These are phyloP conservation scores for Aechmea fasciata DNA, from an alignment of 176 grass and related monocot species.

Conservation along the genomic window DNA sequence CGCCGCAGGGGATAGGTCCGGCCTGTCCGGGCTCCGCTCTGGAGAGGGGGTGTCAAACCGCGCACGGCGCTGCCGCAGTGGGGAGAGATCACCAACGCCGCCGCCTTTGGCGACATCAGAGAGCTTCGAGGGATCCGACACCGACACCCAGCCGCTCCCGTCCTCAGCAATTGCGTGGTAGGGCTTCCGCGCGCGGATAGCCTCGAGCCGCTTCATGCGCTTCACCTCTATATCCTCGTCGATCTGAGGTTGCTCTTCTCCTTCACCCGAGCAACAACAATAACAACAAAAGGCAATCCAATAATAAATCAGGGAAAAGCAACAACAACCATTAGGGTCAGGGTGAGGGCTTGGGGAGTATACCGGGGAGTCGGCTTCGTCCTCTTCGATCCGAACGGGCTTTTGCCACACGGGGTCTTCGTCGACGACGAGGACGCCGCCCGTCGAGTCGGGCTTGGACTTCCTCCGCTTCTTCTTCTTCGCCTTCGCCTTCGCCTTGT, in stretches of 20 bases:
- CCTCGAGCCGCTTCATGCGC: slow-evolving; percentile 75
- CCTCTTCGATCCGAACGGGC: slow-evolving; percentile 66
- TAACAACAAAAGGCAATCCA: neutral
- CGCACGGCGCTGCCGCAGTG: slow-evolving; percentile 17
- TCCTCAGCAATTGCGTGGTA: slow-evolving; percentile 75
- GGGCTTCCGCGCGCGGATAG: slow-evolving; percentile 47
- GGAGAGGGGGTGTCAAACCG: slow-evolving; percentile 31
- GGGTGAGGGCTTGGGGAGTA: neutral
- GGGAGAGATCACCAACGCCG: slow-evolving; percentile 13
- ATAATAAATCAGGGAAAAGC: neutral
- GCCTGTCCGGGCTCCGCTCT: neutral
- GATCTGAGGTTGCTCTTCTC: slow-evolving; percentile 59
- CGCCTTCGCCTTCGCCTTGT: slow-evolving; percentile 42
- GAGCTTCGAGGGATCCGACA: slow-evolving; percentile 7
- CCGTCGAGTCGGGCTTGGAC: slow-evolving; percentile 32
- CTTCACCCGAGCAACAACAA: slow-evolving; percentile 23
- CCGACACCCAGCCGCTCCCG: slow-evolving; percentile 68
- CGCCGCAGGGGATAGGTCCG: slow-evolving; percentile 36
- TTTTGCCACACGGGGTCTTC: slow-evolving; percentile 98
- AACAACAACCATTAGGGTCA: neutral
- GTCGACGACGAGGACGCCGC: slow-evolving; percentile 77
- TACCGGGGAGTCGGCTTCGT: slow-evolving; percentile 47
- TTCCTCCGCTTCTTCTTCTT: slow-evolving; percentile 85
- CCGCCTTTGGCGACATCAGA: slow-evolving; percentile 8
- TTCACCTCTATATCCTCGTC: slow-evolving; percentile 95